Conservation (phyloP, 257 asterid genomes). For the Solanum paucissectum region DNA sequence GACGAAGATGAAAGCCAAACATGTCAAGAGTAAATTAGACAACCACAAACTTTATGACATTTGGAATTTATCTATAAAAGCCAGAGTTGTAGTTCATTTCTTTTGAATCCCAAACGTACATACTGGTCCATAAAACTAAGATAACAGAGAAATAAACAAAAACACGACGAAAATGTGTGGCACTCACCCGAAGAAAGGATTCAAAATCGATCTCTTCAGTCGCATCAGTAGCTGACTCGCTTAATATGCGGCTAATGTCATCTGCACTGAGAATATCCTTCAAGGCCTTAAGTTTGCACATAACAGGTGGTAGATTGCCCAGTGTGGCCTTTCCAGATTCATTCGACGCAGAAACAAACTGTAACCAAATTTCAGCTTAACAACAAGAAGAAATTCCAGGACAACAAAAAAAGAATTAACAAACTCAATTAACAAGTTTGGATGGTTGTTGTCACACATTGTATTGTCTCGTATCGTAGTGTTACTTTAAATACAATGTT, state of each 20-base stretch:
- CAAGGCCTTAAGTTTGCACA: conserved; percentile 49
- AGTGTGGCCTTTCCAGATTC: conserved; percentile 35
- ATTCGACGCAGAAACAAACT: conserved; percentile 37
- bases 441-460: background rate
- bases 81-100: background rate
- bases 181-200: conserved; percentile 51
- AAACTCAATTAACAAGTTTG: background rate
- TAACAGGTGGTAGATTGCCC: conserved; percentile 39
- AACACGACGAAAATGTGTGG: background rate
- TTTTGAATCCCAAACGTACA: background rate
- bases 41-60: background rate
- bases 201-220: conserved; percentile 51
- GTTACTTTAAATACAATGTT: background rate
- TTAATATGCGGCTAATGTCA: conserved; percentile 38
- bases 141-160: background rate
- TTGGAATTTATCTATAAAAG: background rate
- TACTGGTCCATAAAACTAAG: background rate
- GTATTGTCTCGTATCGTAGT: background rate
- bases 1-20: background rate
- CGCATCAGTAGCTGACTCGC: conserved; percentile 28
- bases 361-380: background rate
- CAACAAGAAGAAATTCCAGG: background rate
- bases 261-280: conserved; percentile 24
- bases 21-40: background rate
- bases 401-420: background rate